A percentile compares a stretch with the other conserved stretches of the same genome.
phyloP scores from a whole-genome alignment of 345 rosid species.

The Pistacia atlantica region DNA sequence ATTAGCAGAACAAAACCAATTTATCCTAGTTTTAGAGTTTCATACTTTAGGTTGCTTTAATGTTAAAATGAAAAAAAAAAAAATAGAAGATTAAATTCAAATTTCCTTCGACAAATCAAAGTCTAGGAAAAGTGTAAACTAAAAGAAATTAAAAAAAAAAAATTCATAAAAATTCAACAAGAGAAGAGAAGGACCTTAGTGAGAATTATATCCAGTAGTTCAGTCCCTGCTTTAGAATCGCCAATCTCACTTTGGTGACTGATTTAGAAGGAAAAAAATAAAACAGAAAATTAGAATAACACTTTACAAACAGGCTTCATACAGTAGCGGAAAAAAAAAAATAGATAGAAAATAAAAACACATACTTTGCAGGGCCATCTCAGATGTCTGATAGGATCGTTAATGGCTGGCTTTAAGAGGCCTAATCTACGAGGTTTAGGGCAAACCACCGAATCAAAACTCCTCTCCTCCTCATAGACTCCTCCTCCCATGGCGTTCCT shows the following conservation, averaged over 20 bases:
- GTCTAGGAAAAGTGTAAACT: too few relatives aligned
- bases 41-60: too few relatives aligned
- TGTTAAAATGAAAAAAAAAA: too few relatives aligned
- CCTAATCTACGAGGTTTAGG: slow-evolving; percentile 63
- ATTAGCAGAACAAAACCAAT: not conserved
- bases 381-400: slow-evolving; percentile 26
- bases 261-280: not conserved
- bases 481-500: slow-evolving; percentile 41
- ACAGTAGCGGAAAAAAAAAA: too few relatives aligned
- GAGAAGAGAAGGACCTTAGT: slow-evolving; percentile 39
- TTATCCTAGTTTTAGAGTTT: too few relatives aligned
- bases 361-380: slow-evolving; percentile 37
- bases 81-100: too few relatives aligned
- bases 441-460: slow-evolving; percentile 50
- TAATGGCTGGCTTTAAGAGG: slow-evolving; percentile 33
- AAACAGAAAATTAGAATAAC: not conserved
- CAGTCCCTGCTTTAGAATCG: slow-evolving; percentile 61
- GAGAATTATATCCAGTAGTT: slow-evolving; percentile 65
- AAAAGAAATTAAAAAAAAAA: too few relatives aligned
- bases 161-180: not conserved
- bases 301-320: too few relatives aligned
- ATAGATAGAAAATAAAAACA: not conserved
- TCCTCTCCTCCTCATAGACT: slow-evolving; percentile 46
- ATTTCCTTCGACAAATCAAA: too few relatives aligned
- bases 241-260: slow-evolving; percentile 45